Evolutionary conservation across 768 basidiomycete genomes (phyloP).

Genomic region (Boletus huronensis): DNA sequence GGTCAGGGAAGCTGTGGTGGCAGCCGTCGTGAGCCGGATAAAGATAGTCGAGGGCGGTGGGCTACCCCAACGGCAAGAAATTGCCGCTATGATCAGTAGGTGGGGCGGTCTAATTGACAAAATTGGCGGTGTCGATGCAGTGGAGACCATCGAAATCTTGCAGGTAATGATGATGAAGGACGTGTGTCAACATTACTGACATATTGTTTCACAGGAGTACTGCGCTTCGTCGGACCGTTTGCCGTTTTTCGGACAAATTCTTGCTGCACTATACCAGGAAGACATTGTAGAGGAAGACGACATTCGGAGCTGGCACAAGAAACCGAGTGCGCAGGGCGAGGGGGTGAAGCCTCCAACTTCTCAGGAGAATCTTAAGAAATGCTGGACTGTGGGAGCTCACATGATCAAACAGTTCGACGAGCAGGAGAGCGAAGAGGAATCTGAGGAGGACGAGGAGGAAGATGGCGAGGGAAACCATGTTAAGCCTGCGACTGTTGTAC

Average conservation of each 20-base stretch:
- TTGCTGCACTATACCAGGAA: conserved; percentile 84
- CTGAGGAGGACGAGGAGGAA: conserved; percentile 27
- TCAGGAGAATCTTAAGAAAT: conserved; percentile 58
- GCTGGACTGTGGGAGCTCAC: conserved; percentile 65
- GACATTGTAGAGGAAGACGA: conserved; percentile 91
- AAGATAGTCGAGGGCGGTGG: conserved; percentile 55
- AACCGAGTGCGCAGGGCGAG: conserved; percentile 51
- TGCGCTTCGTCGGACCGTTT: conserved; percentile 62
- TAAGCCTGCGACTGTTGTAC: background rate
- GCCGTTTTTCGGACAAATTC: conserved; percentile 77
- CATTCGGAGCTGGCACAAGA: conserved; percentile 81
- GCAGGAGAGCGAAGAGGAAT: conserved; percentile 58
- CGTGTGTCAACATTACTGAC: background rate
- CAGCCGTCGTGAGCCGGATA: conserved; percentile 75
- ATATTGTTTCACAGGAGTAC: conserved; percentile 44
- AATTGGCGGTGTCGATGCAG: conserved; percentile 80
- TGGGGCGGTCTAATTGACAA: conserved; percentile 84
- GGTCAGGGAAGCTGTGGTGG: conserved; percentile 85
- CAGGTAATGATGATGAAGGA: conserved; percentile 51
- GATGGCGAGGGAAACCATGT: conserved; percentile 20
- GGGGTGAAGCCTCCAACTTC: conserved; percentile 39
- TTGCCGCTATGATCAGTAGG: conserved; percentile 56
- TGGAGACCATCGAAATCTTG: conserved; percentile 73
- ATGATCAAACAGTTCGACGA: conserved; percentile 83
- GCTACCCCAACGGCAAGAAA: conserved; percentile 59